A percentile compares a stretch with the other conserved stretches of the same genome.
These are phyloP conservation scores for Coemansia sp. DNA, from an alignment of 192 early-diverging fungal species.

Conservation along the genomic window DNA sequence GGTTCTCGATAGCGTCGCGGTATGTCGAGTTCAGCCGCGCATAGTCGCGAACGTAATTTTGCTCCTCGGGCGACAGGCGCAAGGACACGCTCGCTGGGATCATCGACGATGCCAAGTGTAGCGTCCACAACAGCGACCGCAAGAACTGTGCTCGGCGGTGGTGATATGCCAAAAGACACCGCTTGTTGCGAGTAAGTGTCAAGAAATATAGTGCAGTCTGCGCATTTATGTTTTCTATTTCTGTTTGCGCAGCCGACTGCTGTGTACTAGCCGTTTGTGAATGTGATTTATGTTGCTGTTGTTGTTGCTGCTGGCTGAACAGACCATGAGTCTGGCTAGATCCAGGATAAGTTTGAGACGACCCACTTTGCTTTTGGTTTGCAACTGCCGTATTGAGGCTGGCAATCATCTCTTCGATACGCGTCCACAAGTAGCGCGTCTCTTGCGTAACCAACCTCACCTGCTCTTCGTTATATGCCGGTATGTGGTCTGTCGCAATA, in stretches of 20 bases:
- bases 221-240: slow-evolving; percentile 27
- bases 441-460: slow-evolving; percentile 81
- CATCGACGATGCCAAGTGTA: slow-evolving; percentile 45
- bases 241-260: slow-evolving; percentile 1
- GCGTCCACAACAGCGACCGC: slow-evolving; percentile 59
- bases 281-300: not conserved
- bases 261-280: slow-evolving; percentile 7
- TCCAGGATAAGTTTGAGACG: slow-evolving; percentile 11
- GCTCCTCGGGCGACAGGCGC: slow-evolving; percentile 38
- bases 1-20: slow-evolving; percentile 47
- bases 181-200: slow-evolving; percentile 76
- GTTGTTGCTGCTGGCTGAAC: not conserved
- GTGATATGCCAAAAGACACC: slow-evolving; percentile 88
- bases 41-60: slow-evolving; percentile 58
- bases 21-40: slow-evolving; percentile 66
- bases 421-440: slow-evolving; percentile 65
- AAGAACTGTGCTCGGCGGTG: slow-evolving; percentile 68
- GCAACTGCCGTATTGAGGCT: slow-evolving; percentile 12
- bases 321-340: not conserved
- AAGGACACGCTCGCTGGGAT: slow-evolving; percentile 18
- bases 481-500: slow-evolving; percentile 62
- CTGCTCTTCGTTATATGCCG: slow-evolving; percentile 78
- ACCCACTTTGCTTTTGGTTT: slow-evolving; percentile 10
- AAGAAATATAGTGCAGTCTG: slow-evolving; percentile 38
- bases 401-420: slow-evolving; percentile 49